These are phyloP conservation scores for Aspergillus costaricaensis DNA, from an alignment of 2,329 filamentous ascomycete species.

Conservation along the genomic window DNA sequence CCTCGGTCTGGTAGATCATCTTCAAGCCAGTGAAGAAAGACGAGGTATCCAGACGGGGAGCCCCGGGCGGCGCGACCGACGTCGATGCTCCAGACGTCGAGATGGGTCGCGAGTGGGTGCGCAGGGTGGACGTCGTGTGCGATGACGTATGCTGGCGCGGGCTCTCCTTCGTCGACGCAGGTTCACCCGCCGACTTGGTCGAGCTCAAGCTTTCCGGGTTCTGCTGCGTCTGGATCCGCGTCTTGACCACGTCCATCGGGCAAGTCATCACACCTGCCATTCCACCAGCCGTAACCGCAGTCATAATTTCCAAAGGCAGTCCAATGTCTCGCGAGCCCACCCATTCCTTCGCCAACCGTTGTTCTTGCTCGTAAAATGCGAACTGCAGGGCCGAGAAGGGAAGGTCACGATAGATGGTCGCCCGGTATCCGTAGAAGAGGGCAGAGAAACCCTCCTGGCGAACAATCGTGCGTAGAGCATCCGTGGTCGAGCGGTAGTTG, in stretches of 20 bases:
- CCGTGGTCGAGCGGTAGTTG: slow-evolving; percentile 84
- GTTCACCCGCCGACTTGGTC: slow-evolving; percentile 32
- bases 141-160: slow-evolving; percentile 30
- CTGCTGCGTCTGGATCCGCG: slow-evolving; percentile 89
- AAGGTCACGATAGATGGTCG: slow-evolving; percentile 88
- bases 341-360: slow-evolving; percentile 76
- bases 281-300: slow-evolving; percentile 84
- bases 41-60: slow-evolving; percentile 80
- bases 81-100: slow-evolving; percentile 90
- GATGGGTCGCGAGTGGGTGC: slow-evolving; percentile 68
- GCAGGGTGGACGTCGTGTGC: slow-evolving; percentile 35
- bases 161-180: slow-evolving; percentile 30
- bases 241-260: slow-evolving; percentile 96
- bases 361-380: slow-evolving; percentile 96
- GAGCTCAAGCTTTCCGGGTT: slow-evolving; percentile 49
- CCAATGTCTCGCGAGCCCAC: slow-evolving; percentile 83
- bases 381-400: slow-evolving; percentile 97
- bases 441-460: slow-evolving; percentile 79
- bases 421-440: slow-evolving; percentile 95
- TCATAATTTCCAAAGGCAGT: slow-evolving; percentile 79
- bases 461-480: slow-evolving; percentile 84
- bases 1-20: slow-evolving; percentile 89
- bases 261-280: slow-evolving; percentile 94
- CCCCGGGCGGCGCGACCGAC: slow-evolving; percentile 74
- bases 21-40: slow-evolving; percentile 81